phyloP scores from a whole-genome alignment of 345 rosid genomes.

The thale cress (Arabidopsis thaliana) region TAIR10.1 NC_003070.9:2514001-2514500 shows the following conservation, averaged over 20 bases:
- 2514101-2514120: background rate
- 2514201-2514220: background rate
- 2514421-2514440: slow-evolving; percentile 78
- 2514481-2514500: slow-evolving; percentile 75
- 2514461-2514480: slow-evolving; percentile 73
- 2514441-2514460: slow-evolving; percentile 77
- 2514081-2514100: background rate
- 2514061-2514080: background rate
- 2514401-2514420: slow-evolving; percentile 81
- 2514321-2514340: background rate
- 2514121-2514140: background rate
- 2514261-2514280: background rate
- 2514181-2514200: background rate
- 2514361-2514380: slow-evolving; percentile 74
- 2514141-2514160: background rate
- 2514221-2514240: background rate
- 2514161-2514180: background rate
- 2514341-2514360: background rate
- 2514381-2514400: slow-evolving; percentile 76
- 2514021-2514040: no score
- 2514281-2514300: background rate
- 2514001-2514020: no score
- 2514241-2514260: background rate
- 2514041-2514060: background rate
- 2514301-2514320: background rate